phyloP scores from a whole-genome alignment of 2,329 filamentous ascomycete species.

The Pseudogymnoascus sp. region DNA sequence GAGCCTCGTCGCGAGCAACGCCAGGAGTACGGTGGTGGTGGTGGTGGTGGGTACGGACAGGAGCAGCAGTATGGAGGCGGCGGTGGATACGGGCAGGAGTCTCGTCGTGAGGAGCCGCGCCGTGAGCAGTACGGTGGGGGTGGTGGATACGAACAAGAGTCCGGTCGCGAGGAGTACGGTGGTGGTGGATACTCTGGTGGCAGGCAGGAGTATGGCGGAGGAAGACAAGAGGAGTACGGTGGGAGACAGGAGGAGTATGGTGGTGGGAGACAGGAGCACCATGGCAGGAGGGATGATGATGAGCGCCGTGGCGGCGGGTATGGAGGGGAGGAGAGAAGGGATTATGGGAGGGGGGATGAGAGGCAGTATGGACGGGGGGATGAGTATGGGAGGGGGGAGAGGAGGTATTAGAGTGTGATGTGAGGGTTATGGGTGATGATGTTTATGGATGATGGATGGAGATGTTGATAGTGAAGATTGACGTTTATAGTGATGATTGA shows the following conservation, averaged over 20 bases:
- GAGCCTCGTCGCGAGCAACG: not conserved
- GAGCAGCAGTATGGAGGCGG: slow-evolving; percentile 13
- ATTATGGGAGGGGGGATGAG: not conserved
- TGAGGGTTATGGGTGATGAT: not conserved
- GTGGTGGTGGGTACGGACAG: slow-evolving; percentile 8
- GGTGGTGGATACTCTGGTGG: not conserved
- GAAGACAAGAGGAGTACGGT: slow-evolving; percentile 7
- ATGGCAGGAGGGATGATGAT: not conserved
- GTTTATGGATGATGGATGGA: not conserved
- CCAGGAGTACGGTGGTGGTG: slow-evolving; percentile 11
- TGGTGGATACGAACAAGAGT: slow-evolving; percentile 2
- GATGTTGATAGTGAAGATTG: not conserved
- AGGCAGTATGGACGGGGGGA: not conserved
- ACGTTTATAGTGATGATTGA: not conserved
- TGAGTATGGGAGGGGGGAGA: not conserved
- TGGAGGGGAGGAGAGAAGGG: not conserved
- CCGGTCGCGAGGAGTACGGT: slow-evolving; percentile 15
- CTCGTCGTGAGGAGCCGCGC: slow-evolving; percentile 6
- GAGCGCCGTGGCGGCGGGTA: not conserved
- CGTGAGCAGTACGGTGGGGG: slow-evolving; percentile 9
- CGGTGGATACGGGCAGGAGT: slow-evolving; percentile 11
- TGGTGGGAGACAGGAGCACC: not conserved
- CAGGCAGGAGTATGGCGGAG: not conserved
- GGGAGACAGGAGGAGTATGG: slow-evolving; percentile 6
- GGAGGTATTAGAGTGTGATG: not conserved